Evolutionary conservation across 73 alveolate species (phyloP).

Genomic region (Tetrahymena malaccensis): DNA sequence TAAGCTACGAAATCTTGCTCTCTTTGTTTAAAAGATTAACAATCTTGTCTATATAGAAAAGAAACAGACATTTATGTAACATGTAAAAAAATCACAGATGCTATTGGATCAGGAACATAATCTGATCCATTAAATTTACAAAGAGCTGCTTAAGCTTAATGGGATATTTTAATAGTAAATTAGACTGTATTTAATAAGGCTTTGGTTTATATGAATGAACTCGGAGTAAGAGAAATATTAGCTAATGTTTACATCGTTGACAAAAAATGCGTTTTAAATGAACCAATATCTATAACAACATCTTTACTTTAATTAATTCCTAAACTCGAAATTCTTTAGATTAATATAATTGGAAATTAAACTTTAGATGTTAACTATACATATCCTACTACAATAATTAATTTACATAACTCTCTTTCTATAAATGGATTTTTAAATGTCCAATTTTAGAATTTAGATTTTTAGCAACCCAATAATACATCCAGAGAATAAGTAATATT

Average conservation of each 20-base stretch:
- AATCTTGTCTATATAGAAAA: background rate
- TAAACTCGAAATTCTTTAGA: background rate
- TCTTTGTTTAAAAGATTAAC: background rate
- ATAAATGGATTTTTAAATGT: background rate
- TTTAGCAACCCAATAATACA: background rate
- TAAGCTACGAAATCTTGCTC: background rate
- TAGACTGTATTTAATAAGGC: background rate
- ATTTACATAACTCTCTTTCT: background rate
- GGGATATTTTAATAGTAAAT: background rate
- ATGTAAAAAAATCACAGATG: background rate
- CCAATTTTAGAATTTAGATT: background rate
- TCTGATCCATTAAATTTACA: background rate
- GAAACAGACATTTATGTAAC: background rate
- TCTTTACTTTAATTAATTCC: background rate
- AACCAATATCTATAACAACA: background rate
- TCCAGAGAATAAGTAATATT: background rate
- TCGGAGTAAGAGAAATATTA: background rate
- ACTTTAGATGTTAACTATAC: background rate
- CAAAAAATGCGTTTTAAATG: background rate
- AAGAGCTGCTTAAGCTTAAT: background rate
- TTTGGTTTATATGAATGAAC: background rate
- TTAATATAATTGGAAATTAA: background rate
- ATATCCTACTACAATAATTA: background rate
- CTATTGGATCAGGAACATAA: background rate
- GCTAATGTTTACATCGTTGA: background rate